Evolutionary conservation across 2,329 filamentous ascomycete species (phyloP).

Genomic region (Graphilbum sp.): DNA sequence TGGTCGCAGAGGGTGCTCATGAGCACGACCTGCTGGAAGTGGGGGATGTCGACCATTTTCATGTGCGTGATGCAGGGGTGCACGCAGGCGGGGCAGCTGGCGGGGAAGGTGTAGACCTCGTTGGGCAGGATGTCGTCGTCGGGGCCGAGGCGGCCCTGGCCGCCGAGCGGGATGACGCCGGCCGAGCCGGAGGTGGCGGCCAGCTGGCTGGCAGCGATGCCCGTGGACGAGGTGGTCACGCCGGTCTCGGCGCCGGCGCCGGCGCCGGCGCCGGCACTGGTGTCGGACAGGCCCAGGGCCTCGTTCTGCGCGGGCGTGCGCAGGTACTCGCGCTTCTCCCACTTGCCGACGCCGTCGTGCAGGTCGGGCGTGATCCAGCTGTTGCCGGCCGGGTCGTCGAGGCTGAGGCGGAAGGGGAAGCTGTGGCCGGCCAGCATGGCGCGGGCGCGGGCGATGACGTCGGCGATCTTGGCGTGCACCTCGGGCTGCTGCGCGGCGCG

Average conservation of each 20-base stretch:
- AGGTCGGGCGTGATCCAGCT: conserved; percentile 88
- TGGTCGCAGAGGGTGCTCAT: conserved; percentile 87
- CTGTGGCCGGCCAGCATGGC: conserved; percentile 62
- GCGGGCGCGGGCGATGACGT: conserved; percentile 55
- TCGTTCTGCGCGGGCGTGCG: conserved; percentile 78
- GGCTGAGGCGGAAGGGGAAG: conserved; percentile 74
- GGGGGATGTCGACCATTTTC: conserved; percentile 97
- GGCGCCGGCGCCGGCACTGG: conserved; percentile 27
- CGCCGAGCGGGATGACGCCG: conserved; percentile 32
- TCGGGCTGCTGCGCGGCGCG: conserved; percentile 67
- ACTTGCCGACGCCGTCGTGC: conserved; percentile 68
- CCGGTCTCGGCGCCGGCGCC: conserved; percentile 7
- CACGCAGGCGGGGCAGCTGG: conserved; percentile 80
- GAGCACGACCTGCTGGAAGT: conserved; percentile 93
- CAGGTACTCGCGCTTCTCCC: conserved; percentile 69
- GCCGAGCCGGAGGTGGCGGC: conserved; percentile 19
- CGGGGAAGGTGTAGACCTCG: conserved; percentile 84
- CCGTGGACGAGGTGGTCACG: conserved; percentile 6
- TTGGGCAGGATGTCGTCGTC: conserved; percentile 80
- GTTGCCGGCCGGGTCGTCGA: conserved; percentile 90
- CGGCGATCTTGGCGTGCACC: conserved; percentile 59
- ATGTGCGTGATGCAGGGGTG: conserved; percentile 81
- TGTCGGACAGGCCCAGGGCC: conserved; percentile 58
- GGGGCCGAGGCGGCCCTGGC: conserved; percentile 20
- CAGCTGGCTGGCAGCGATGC: conserved; percentile 1